Base-by-base conservation (phyloP, 1,284 basidiomycete genomes). In the Cryptococcus depauperatus region DNA sequence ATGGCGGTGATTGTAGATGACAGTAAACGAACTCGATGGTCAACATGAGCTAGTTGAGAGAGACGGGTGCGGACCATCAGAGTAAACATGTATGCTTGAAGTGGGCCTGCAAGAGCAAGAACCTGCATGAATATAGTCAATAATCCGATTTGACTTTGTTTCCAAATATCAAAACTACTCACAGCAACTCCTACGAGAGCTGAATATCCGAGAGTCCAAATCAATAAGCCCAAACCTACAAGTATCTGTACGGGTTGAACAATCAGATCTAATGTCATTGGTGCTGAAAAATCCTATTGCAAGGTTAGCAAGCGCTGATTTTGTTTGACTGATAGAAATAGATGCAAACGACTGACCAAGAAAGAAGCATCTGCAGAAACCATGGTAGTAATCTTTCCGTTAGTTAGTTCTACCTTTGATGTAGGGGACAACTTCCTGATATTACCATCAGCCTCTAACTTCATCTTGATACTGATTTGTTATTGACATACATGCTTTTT, bases 31-130 rank as follows among this genome's bases (percentile, higher is more conserved):
- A 56, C 48, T 3, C 84, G 76, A 44, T 77, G 75, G 60, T 90
- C 86, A 1, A 85, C 87, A 56, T 83, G 77, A 43, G 77, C 73
- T 51, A 85, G 80, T 25, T 81, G 82, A 54, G 79, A 79, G 49
- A 73, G 72, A 14, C 83, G 78, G 53, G 81, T 76, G 3, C 50
- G 62, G 58, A 85, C 80, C 76, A 89, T 79, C 34, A 76, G 69
- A 46, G 69, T 69, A 54, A 87, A 82, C 25, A 82, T 76, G 32
- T 79, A 51, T 13, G 75, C 66, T 50, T 58, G 56, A 4, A 58
- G 18, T 7, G 56, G 56, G 27, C 43, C 50, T 4, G 51, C 51
- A 21, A 48, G 28, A 8, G 47, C 37, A n/a, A 58, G 35, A 10
- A 58, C 46, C 55, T 57, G 28, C 5, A 28, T 37, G 7, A 22